Evolutionary conservation across 1,284 basidiomycete species (phyloP).

Genomic region (Ceratobasidium papillatum): DNA sequence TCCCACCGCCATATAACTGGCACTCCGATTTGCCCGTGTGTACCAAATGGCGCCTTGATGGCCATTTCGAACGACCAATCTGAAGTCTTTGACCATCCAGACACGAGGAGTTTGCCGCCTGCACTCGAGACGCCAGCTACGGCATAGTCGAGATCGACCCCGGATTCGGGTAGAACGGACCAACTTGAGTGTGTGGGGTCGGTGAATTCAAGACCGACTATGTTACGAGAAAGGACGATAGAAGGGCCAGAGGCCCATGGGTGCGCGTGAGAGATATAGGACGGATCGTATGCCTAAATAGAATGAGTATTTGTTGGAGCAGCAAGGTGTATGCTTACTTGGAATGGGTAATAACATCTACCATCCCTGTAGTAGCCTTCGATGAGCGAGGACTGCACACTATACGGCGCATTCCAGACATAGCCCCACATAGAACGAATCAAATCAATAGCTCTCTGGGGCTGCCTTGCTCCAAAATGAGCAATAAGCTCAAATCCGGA

Average conservation of each 20-base stretch:
- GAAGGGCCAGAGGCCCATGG: constrained; percentile 37
- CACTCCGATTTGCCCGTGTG: constrained; percentile 8
- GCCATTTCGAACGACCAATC: constrained; percentile 28
- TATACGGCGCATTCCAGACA: constrained; percentile 31
- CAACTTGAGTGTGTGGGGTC: constrained; percentile 21
- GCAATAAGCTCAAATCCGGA: constrained; percentile 36
- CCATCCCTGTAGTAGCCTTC: constrained; percentile 35
- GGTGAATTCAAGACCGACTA: constrained; percentile 22
- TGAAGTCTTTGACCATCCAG: constrained; percentile 37
- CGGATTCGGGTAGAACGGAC: constrained; percentile 15
- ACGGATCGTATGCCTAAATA: constrained; percentile 28
- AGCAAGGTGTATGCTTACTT: neutral
- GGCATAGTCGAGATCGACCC: constrained; percentile 21
- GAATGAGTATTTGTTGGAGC: neutral
- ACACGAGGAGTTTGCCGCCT: constrained; percentile 1
- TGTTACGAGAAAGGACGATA: constrained; percentile 34
- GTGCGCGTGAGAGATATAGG: constrained; percentile 32
- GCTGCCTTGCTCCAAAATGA: constrained; percentile 22
- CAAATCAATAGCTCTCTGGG: constrained; percentile 18
- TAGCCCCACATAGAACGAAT: constrained; percentile 31
- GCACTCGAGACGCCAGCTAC: constrained; percentile 26
- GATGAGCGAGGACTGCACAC: constrained; percentile 34
- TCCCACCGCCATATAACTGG: constrained; percentile 3
- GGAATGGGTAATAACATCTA: constrained; percentile 34
- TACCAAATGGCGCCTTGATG: constrained; percentile 16